Base-by-base conservation (phyloP, 768 basidiomycete species). In the Lepiota venenata region DNA sequence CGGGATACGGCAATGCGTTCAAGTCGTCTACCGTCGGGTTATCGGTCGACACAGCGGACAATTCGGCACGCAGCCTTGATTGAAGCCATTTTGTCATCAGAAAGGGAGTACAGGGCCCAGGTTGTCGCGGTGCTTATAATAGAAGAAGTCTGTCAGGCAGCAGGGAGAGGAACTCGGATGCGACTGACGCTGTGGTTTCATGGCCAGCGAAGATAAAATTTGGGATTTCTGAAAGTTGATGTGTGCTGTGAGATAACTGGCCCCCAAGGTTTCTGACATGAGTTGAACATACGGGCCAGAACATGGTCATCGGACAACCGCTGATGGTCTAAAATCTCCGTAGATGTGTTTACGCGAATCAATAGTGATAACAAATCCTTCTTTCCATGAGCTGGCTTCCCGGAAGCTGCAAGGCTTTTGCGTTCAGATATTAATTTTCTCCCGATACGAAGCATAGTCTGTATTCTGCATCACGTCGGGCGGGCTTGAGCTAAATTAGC, bases 241-340 rank as follows among this genome's bases (percentile, higher is more conserved):
- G 56, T 27, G 11, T 18, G 32, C 20, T 45, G 36, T 22, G 15
- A 35, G 16, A 45, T 22, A 11, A 38, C 18, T 10, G 1, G 12
- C 20, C 15, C 3, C 14, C n/a, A 16, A n/a, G 5, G 32, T 43
- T 21, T 25, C 25, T 25, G 29, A 39, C 27, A 9, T 27, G 7
- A 11, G 20, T 35, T 21, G 42, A 25, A 60, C 81, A 52, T 59
- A 86, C 76, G 77, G 50, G 75, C 69, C 2, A 85, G 55, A n/a
- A 88, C 82, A 54, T 88, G 87, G 22, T 76, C 75, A 49, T 89
- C 87, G 0, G 77, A 75, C 66, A 89, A 66, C 29, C 70, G 69
- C 60, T 85, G 83, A 44, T 60, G 69, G 4, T 76, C 76, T 0
- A 79, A 76, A 4, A 84, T 58, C 61, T 88, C 83, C 1, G 74